These are phyloP conservation scores for Colletotrichum destructivum DNA, from an alignment of 2,329 filamentous ascomycete genomes.

Conservation along the genomic window DNA sequence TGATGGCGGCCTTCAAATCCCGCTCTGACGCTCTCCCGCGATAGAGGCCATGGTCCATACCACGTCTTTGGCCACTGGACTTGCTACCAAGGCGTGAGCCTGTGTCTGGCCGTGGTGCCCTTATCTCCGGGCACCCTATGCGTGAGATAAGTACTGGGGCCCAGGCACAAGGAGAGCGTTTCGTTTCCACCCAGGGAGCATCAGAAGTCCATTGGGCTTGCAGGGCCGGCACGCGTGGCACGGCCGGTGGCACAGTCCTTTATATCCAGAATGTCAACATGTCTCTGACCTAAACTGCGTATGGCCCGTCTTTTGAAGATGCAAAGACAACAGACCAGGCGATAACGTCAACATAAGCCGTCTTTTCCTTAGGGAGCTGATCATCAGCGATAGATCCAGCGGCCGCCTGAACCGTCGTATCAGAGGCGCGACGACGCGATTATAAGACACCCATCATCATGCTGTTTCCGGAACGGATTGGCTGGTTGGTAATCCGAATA, in stretches of 20 bases:
- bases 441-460: background rate
- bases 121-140: background rate
- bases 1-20: background rate
- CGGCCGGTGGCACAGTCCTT: background rate
- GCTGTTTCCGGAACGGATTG: background rate
- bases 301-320: background rate
- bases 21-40: conserved; percentile 9
- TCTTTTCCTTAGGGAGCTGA: conserved; percentile 2
- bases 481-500: background rate
- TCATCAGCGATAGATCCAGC: conserved; percentile 16
- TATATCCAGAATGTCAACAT: background rate
- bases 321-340: conserved; percentile 1
- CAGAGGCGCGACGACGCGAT: conserved; percentile 1
- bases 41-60: background rate
- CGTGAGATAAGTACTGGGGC: background rate
- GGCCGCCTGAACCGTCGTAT: background rate
- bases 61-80: background rate
- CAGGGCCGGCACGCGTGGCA: background rate
- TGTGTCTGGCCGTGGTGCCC: background rate
- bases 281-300: background rate
- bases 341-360: conserved; percentile 3
- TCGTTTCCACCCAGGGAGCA: background rate
- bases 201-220: background rate
- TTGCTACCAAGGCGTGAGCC: background rate
- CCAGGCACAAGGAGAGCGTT: background rate